Base-by-base conservation (phyloP, 306 rosid species). In the Prunus kanzakura region DNA sequence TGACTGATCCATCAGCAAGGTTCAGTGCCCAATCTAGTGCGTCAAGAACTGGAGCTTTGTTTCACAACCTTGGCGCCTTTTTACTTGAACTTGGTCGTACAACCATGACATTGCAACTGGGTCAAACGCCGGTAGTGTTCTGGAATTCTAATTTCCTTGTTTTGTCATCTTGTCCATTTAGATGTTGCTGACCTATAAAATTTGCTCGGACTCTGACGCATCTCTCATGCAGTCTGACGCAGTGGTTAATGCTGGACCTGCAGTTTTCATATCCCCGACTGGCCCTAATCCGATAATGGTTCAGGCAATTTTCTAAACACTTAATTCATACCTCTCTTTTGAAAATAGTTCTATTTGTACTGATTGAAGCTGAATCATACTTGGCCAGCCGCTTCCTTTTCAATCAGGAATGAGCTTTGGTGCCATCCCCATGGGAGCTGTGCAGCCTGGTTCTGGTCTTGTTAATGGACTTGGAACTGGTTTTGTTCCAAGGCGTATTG, bases 81-180 rank as follows among this genome's bases (percentile, higher is more conserved):
- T 84, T 96, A 58, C 98, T 96, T 56, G 98, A 96, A 92, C 98
- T 96, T 79, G 98, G 99, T 74, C 98, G 99, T 45, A 93, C 99
- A 50, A 85, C 90, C 78, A 89, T 93, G 89, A 87, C 97, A 22
- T 78, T 93, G 79, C 97, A 93, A 75, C 79, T 96, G 89, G 98
- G 99, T 79, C 96, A 89, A 82, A 78, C 86, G 66, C 91, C 94
- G 80, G 99, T 96, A 86, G 68, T 88, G 72, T 67, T 83, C 47
- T 56, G 67, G 63, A 57, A 38, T 64, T 61, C 3, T 12, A 67
- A 71, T 71, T 71, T 84, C 69, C 81, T 64, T 41, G 62, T 35
- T n/a, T 52, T 72, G 71, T 23, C 80, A 60, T 86, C 74, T 81
- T 85, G 23, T 83, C 72, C 54, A 52, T 64, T 69, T 3, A 27